Base-by-base conservation (phyloP, 257 asterid genomes). In the Ilex asprella region DNA sequence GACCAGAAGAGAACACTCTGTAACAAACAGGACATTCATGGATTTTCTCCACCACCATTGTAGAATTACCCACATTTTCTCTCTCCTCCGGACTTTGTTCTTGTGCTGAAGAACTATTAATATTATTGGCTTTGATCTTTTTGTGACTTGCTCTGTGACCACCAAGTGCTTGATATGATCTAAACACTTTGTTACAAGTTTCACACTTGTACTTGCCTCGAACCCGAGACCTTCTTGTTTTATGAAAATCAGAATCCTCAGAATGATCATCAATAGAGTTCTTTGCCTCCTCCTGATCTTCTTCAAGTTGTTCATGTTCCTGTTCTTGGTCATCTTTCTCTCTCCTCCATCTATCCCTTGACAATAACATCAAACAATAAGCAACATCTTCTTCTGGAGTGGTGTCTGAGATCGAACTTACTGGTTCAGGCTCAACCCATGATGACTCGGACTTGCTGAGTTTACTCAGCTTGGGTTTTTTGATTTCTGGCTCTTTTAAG, bases 81-180 rank as follows among this genome's bases (percentile, higher is more conserved):
- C 7, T 53, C 31, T 69, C 71, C 31, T 30, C 54, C 31, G 10
- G 30, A 7, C 32, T 11, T 58, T 13, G 52, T 67, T 39, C 16
- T 15, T 47, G 51, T 29, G n/a, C 47, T 53, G 60, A 11, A 51
- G 63, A 31, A 58, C 47, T 30, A 9, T 51, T 6, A 10, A 10
- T 16, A 14, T n/a, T 31, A 46, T 51, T 63, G 62, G 55, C 39
- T 51, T 76, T 80, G 67, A 71, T 58, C 77, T 87, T 88, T 77
- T 79, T 88, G 86, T 91, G 98, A 78, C 95, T 91, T 14, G 98
- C 93, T 73, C 94, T 75, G 70, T 91, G 98, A 7, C 98, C 98
- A 14, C 98, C 98, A 8, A 91, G 79, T 4, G 98, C 98, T 60
- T 91, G 98, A 69, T 91, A 91, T 6, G 98, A 91, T 65, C 77